Evolutionary conservation across 2,329 filamentous ascomycete species (phyloP).

Genomic region (Trichophaea hybrida): DNA sequence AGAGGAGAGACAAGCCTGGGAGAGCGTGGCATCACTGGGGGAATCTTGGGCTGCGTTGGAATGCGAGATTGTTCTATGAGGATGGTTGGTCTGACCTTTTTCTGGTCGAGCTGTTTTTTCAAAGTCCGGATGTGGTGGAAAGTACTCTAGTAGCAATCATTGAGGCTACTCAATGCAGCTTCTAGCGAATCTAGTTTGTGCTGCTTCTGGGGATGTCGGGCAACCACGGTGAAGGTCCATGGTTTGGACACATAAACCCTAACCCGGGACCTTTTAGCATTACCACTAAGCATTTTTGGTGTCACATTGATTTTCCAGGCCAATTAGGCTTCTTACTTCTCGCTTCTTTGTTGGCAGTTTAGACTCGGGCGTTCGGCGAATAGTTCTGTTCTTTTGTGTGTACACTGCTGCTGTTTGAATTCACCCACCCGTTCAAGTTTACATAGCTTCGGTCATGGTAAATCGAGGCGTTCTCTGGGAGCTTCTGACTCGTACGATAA

Average conservation of each 20-base stretch:
- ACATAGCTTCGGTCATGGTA: not conserved
- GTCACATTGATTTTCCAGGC: not conserved
- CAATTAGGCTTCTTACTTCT: not conserved
- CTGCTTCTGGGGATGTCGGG: not conserved
- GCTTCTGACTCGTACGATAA: not conserved
- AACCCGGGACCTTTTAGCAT: too few species aligned
- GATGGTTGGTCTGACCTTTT: not conserved
- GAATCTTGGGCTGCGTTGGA: not conserved
- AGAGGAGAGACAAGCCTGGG: not conserved
- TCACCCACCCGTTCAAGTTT: not conserved
- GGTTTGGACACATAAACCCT: not conserved
- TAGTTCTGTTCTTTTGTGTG: not conserved
- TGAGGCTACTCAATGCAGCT: not conserved
- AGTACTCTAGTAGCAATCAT: too few species aligned
- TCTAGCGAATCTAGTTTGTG: not conserved
- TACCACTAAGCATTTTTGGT: too few species aligned
- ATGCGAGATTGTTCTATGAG: not conserved
- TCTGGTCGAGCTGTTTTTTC: not conserved
- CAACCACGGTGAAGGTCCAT: not conserved
- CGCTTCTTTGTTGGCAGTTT: not conserved
- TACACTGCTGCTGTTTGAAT: not conserved
- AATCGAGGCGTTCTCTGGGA: not conserved
- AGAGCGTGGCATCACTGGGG: not conserved
- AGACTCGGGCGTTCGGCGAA: not conserved
- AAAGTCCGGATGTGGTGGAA: not conserved